phyloP scores from a whole-genome alignment of 768 basidiomycete genomes.

The Baorangia bicolor region DNA sequence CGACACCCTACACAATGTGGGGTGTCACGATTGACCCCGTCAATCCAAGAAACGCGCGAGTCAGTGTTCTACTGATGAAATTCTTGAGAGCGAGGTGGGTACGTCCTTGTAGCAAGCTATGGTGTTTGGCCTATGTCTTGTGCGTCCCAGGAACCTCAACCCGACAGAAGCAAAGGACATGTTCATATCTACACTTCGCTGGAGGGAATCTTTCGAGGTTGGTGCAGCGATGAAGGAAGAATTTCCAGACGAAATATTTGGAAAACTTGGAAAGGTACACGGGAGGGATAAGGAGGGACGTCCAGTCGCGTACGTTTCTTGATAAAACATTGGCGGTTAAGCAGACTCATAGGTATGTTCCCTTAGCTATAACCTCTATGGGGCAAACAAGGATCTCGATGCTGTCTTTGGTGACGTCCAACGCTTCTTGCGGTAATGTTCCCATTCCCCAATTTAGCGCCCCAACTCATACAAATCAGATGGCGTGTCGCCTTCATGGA shows the following conservation, averaged over 20 bases:
- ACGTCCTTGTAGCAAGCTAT: background rate
- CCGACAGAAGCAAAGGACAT: slow-evolving; percentile 57
- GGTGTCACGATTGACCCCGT: slow-evolving; percentile 65
- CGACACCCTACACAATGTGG: slow-evolving; percentile 61
- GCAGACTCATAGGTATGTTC: background rate
- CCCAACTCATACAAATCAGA: slow-evolving; percentile 35
- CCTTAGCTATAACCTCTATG: slow-evolving; percentile 75
- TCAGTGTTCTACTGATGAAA: slow-evolving; percentile 78
- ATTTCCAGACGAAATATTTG: slow-evolving; percentile 64
- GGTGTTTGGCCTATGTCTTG: background rate
- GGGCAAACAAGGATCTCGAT: slow-evolving; percentile 62
- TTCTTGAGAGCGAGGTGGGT: slow-evolving; percentile 72
- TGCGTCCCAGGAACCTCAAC: slow-evolving; percentile 46
- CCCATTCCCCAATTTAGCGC: background rate
- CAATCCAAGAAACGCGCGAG: slow-evolving; percentile 55
- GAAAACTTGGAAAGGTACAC: slow-evolving; percentile 57
- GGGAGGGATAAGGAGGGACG: slow-evolving; percentile 71
- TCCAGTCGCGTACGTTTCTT: slow-evolving; percentile 61
- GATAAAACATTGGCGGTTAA: background rate
- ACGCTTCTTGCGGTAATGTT: slow-evolving; percentile 66
- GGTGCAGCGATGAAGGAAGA: slow-evolving; percentile 57
- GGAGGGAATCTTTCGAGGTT: slow-evolving; percentile 67
- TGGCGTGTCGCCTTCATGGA: slow-evolving; percentile 85
- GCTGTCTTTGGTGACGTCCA: slow-evolving; percentile 76
- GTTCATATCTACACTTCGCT: slow-evolving; percentile 66